These are phyloP conservation scores for Petasospora rhodanensis DNA, from an alignment of 1,139 yeast species.

Conservation along the genomic window DNA sequence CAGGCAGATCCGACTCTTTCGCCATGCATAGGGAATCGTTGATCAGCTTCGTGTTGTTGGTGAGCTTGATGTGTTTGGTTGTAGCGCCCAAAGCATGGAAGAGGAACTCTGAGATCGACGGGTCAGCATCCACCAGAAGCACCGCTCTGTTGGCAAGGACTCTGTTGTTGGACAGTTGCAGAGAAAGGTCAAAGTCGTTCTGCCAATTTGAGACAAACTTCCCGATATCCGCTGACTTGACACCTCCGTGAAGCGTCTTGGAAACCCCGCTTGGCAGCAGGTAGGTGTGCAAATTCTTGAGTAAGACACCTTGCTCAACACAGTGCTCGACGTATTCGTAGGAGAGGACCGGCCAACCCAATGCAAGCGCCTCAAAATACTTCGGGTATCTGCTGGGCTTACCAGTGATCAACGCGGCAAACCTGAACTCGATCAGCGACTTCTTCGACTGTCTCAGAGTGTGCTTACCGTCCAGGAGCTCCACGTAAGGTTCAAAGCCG, in stretches of 20 bases:
- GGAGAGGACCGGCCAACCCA: constrained; percentile 86
- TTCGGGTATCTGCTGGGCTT: constrained; percentile 63
- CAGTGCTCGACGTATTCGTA: constrained; percentile 57
- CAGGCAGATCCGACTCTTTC: neutral
- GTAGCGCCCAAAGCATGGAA: constrained; percentile 46
- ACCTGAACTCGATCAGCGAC: constrained; percentile 27
- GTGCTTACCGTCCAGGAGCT: constrained; percentile 3
- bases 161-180: constrained; percentile 39
- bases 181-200: constrained; percentile 25
- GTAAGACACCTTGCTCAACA: constrained; percentile 28
- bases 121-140: constrained; percentile 31
- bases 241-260: constrained; percentile 9
- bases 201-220: constrained; percentile 35
- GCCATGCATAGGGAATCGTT: constrained; percentile 2
- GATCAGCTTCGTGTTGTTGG: constrained; percentile 14
- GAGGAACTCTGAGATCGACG: constrained; percentile 40
- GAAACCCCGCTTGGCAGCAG: constrained; percentile 68
- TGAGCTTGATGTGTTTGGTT: constrained; percentile 18
- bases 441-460: constrained; percentile 4
- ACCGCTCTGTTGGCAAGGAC: constrained; percentile 33
- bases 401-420: constrained; percentile 65
- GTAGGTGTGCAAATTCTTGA: constrained; percentile 46
- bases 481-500: constrained; percentile 37
- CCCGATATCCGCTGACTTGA: constrained; percentile 34
- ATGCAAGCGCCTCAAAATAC: constrained; percentile 76